A percentile compares a stretch with the other conserved stretches of the same genome.
These are phyloP conservation scores for Nitzschia palea DNA, from an alignment of 108 stramenopile genomes.

Conservation along the genomic window DNA sequence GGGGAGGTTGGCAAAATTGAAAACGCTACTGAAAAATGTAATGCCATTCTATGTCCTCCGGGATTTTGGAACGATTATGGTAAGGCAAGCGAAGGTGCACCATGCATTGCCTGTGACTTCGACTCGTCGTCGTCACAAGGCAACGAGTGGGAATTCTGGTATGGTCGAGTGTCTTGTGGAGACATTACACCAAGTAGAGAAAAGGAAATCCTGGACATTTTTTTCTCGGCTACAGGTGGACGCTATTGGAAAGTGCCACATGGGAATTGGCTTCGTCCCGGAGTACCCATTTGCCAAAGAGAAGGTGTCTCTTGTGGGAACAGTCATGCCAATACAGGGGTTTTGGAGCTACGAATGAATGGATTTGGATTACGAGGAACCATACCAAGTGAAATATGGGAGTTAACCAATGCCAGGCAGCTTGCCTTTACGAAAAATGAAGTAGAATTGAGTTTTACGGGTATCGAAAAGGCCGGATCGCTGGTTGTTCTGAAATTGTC, in stretches of 20 bases:
- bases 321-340: conserved; percentile 40
- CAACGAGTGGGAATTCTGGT: conserved; percentile 32
- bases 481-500: conserved; percentile 53
- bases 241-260: conserved; percentile 41
- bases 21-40: conserved; percentile 42
- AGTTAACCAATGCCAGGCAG: conserved; percentile 38
- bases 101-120: conserved; percentile 35
- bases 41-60: conserved; percentile 73
- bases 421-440: conserved; percentile 31
- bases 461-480: conserved; percentile 45
- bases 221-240: conserved; percentile 59
- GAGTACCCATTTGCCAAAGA: conserved; percentile 53
- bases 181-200: conserved; percentile 27
- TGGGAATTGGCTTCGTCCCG: conserved; percentile 50
- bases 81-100: conserved; percentile 33
- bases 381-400: conserved; percentile 55
- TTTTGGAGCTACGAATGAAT: conserved; percentile 37
- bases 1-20: conserved; percentile 39
- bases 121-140: not conserved
- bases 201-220: conserved; percentile 49
- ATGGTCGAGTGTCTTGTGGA: conserved; percentile 33
- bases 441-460: conserved; percentile 52
- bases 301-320: conserved; percentile 51
- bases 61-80: conserved; percentile 75
- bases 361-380: conserved; percentile 43